phyloP scores from a whole-genome alignment of 371 early-diverging fungal genomes.

The Mortierella sp. region DNA sequence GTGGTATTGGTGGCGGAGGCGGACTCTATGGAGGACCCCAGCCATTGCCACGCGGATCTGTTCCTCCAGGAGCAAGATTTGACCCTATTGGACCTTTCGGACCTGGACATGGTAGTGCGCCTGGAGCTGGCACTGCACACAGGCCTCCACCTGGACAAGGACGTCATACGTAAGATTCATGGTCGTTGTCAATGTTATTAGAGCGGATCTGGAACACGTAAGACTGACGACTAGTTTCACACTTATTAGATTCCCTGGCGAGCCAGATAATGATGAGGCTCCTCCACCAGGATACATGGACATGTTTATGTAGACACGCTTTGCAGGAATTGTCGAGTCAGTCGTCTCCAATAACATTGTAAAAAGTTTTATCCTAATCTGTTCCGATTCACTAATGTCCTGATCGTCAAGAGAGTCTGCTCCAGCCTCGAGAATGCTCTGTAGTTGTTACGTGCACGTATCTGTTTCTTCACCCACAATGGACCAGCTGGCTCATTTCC shows the following conservation, averaged over 20 bases:
- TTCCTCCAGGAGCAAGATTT: constrained; percentile 95
- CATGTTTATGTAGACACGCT: constrained; percentile 68
- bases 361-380: no score
- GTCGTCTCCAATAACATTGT: no score
- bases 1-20: constrained; percentile 15
- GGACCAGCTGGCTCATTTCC: no score
- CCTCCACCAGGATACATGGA: constrained; percentile 78
- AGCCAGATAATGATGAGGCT: constrained; percentile 83
- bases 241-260: constrained; percentile 60
- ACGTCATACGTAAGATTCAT: constrained; percentile 40
- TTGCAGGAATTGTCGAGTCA: no score
- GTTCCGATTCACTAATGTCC: no score
- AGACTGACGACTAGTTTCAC: not conserved
- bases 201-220: not conserved
- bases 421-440: no score
- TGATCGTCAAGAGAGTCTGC: no score
- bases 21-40: constrained; percentile 64
- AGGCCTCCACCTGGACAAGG: constrained; percentile 32
- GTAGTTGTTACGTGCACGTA: no score
- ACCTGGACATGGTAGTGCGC: constrained; percentile 57
- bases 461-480: no score
- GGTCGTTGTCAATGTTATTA: not conserved
- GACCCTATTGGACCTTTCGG: constrained; percentile 93
- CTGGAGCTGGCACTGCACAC: constrained; percentile 55
- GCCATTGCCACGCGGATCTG: constrained; percentile 74